These are phyloP conservation scores for Penicillium occitanis DNA, from an alignment of 2,329 filamentous ascomycete genomes.

Conservation along the genomic window DNA sequence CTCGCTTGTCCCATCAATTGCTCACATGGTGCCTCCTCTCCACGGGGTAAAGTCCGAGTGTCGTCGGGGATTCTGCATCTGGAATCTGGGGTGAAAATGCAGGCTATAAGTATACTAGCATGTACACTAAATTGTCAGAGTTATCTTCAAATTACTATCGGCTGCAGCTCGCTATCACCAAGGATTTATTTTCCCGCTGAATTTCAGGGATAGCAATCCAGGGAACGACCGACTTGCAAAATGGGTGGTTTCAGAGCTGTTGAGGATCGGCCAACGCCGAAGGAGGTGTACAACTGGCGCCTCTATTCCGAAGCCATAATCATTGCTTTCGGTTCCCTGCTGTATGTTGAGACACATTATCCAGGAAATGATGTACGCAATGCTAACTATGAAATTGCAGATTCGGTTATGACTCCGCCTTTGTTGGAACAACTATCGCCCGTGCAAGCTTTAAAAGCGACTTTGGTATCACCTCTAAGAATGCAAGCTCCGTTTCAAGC, in stretches of 20 bases:
- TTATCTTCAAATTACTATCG: neutral
- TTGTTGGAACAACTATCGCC: constrained; percentile 74
- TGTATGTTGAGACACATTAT: constrained; percentile 36
- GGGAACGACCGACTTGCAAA: neutral
- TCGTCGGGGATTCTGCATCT: neutral
- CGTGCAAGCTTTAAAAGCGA: constrained; percentile 68
- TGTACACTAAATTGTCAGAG: neutral
- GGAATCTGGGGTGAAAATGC: neutral
- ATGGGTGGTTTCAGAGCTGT: constrained; percentile 43
- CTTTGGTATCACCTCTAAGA: constrained; percentile 55
- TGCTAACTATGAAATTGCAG: neutral
- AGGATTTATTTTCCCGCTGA: neutral
- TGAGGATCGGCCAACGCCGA: constrained; percentile 57
- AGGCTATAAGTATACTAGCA: neutral
- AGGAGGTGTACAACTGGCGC: constrained; percentile 57
- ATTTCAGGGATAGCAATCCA: neutral
- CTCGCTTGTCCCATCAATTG: neutral
- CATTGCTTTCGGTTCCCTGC: constrained; percentile 50
- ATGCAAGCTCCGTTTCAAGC: constrained; percentile 62
- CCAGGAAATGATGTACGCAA: neutral
- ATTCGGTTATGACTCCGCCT: constrained; percentile 66
- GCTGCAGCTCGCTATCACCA: neutral
- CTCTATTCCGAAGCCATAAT: constrained; percentile 52
- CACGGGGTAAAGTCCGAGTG: neutral
- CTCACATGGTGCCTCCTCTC: neutral